Base-by-base conservation (phyloP, 306 rosid genomes). In the Vigna hirtella region DNA sequence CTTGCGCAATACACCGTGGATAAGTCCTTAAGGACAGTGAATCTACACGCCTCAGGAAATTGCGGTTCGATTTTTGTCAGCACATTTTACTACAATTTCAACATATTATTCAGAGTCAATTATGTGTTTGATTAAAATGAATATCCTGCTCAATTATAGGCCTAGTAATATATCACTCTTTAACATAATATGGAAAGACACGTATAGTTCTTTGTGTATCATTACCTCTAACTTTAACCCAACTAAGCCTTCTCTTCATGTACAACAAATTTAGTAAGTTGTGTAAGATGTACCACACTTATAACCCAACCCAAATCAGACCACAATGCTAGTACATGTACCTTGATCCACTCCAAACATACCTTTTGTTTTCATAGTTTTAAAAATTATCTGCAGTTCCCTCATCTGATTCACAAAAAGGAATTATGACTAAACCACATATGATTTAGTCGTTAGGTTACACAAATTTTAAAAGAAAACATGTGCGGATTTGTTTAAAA, bases 81-180 rank as follows among this genome's bases (percentile, higher is more conserved):
- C 20, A 18, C 20, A 18, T 18, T 18, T 18, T 18, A 18, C 20
- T 18, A 18, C 20, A 32, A 70, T 62, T 64, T 67, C 70, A 22
- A 18, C 59, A 30, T 47, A 74, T 48, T 72, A 63, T 11, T n/a
- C 32, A 47, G 43, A 56, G n/a, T 7, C 47, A 26, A 63, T 17
- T 79, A 79, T 13, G 50, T 61, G 59, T 53, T 9, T 61, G 43
- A 42, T 50, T 69, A 51, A 76, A 82, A 52, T 62, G 68, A 32
- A 38, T 76, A 28, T 70, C 30, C 53, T 70, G 26, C 42, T 52
- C 45, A 76, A 34, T 43, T 52, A 18, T 9, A 61, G 61, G 17
- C 22, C 11, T 38, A 68, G 14, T 24, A 48, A 68, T 58, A 56
- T n/a, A 42, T 16, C 18, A 74, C 71, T 43, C 76, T 14, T 15